A percentile compares a stretch with the other conserved stretches of the same genome.
phyloP scores from a whole-genome alignment of 495 filamentous ascomycete genomes.

The Sabuloglossum arenarium region DNA sequence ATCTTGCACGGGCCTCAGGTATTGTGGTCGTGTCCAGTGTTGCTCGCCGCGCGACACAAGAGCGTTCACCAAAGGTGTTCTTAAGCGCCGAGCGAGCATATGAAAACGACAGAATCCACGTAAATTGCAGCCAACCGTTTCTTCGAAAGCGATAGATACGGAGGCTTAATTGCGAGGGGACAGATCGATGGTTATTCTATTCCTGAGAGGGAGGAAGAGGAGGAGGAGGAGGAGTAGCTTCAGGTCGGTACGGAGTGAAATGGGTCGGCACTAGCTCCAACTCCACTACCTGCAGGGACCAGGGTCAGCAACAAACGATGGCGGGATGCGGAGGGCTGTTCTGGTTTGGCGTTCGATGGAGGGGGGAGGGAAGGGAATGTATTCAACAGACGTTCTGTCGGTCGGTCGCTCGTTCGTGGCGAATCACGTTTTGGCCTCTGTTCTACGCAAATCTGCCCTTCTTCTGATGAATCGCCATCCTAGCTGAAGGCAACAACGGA shows the following conservation, averaged over 20 bases:
- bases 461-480: too few species aligned
- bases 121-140: background rate
- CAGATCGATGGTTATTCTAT: background rate
- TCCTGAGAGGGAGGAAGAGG: background rate
- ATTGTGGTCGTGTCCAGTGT: background rate
- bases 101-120: background rate
- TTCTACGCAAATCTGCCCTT: too few species aligned
- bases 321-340: slow-evolving; percentile 1
- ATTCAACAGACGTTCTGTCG: background rate
- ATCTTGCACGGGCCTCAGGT: background rate
- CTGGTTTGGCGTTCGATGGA: background rate
- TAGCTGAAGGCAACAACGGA: too few species aligned
- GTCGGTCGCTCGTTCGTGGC: background rate
- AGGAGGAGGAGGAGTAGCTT: background rate
- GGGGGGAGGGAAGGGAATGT: background rate
- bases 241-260: background rate
- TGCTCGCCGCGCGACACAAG: background rate
- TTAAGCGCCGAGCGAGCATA: background rate
- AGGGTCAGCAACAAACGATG: background rate
- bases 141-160: background rate
- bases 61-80: background rate
- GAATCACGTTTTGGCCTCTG: background rate
- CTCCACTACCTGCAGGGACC: background rate
- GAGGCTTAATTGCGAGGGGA: background rate
- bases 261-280: background rate